Evolutionary conservation across 1,284 basidiomycete genomes (phyloP).

Genomic region (Tetrapyrgos nigripes): DNA sequence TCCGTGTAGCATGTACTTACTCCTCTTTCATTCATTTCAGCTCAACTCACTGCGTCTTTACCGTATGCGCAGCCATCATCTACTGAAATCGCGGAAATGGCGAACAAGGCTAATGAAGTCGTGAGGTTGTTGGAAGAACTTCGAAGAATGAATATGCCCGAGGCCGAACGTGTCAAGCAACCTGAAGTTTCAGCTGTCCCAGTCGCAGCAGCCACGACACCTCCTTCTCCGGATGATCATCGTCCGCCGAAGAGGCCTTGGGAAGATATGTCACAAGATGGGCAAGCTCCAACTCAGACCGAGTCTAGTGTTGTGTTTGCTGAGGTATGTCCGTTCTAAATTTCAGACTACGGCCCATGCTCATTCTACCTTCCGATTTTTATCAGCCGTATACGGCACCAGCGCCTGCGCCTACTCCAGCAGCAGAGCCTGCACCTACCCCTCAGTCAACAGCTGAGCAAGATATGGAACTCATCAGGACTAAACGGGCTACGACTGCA

Average conservation of each 20-base stretch:
- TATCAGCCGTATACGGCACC: no score
- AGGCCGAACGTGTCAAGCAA: conserved; percentile 42
- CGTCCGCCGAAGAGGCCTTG: conserved; percentile 77
- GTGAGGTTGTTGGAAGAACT: conserved; percentile 71
- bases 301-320: conserved; percentile 17
- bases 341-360: no score
- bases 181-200: conserved; percentile 27
- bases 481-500: conserved; percentile 72
- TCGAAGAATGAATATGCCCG: conserved; percentile 45
- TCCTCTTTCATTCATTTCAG: conserved; percentile 37
- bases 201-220: conserved; percentile 12
- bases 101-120: conserved; percentile 63
- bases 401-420: neutral
- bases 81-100: conserved; percentile 71
- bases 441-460: conserved; percentile 69
- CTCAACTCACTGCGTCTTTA: conserved; percentile 49
- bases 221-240: conserved; percentile 45
- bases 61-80: conserved; percentile 57
- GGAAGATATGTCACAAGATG: conserved; percentile 69
- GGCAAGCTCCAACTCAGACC: conserved; percentile 15
- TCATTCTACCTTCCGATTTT: no score
- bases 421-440: neutral
- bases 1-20: no score
- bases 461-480: conserved; percentile 82
- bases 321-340: conserved; percentile 10